Conservation (phyloP, 2,329 filamentous ascomycete genomes). For the Macroventuria anomochaeta region DNA sequence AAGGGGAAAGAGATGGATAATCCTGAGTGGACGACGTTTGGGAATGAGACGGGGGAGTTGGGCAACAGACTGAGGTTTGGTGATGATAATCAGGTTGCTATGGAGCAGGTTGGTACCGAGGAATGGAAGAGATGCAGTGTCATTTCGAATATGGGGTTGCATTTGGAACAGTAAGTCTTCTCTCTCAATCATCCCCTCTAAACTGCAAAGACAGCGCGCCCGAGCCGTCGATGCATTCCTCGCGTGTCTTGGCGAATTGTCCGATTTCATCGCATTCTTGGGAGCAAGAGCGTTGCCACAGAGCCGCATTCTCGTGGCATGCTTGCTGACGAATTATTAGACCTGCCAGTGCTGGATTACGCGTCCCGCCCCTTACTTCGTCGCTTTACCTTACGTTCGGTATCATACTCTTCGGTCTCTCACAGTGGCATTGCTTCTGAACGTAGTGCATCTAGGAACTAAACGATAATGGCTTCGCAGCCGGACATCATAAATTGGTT, state of each 20-base stretch:
- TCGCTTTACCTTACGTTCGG: conserved; percentile 4
- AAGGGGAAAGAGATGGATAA: conserved; percentile 26
- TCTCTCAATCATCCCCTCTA: background rate
- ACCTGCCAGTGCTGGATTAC: conserved; percentile 2
- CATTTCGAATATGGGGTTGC: conserved; percentile 36
- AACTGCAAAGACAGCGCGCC: too few relatives aligned
- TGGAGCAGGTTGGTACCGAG: conserved; percentile 34
- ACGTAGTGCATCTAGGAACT: too few relatives aligned
- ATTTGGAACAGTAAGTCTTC: conserved; percentile 40
- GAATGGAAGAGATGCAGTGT: conserved; percentile 34
- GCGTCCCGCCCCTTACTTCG: conserved; percentile 8
- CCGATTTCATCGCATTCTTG: background rate
- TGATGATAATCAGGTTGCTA: conserved; percentile 36
- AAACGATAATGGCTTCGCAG: background rate
- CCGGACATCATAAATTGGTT: too few relatives aligned
- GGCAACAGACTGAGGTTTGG: conserved; percentile 36
- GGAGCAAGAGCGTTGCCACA: background rate
- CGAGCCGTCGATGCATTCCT: background rate
- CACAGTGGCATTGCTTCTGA: conserved; percentile 11
- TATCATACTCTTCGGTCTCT: background rate
- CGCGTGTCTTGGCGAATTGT: background rate
- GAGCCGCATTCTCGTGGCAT: background rate
- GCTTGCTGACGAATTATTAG: conserved; percentile 8
- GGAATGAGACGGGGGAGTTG: conserved; percentile 6
- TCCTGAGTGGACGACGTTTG: conserved; percentile 38